Evolutionary conservation across 1,139 yeast genomes (phyloP).

Genomic region (Suhomyces ambrosiae): DNA sequence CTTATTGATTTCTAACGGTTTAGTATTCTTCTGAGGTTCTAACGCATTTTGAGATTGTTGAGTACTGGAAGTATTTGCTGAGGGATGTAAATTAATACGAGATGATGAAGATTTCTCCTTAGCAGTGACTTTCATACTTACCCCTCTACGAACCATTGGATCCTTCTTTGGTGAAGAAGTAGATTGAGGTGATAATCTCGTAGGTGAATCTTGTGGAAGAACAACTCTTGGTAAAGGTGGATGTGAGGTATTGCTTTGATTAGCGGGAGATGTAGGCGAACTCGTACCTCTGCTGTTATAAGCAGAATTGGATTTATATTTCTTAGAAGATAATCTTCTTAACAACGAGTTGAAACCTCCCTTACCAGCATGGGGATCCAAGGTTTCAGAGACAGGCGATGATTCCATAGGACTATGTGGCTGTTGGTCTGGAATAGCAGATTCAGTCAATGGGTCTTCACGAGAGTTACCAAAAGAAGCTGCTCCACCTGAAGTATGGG

Average conservation of each 20-base stretch:
- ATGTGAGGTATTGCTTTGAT: conserved; percentile 10
- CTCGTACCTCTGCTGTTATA: conserved; percentile 2
- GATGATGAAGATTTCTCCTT: conserved; percentile 48
- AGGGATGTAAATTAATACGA: conserved; percentile 25
- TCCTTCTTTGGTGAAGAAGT: conserved; percentile 28
- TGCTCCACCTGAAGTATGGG: conserved; percentile 54
- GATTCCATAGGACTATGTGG: conserved; percentile 34
- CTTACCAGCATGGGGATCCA: conserved; percentile 37
- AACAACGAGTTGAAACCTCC: conserved; percentile 38
- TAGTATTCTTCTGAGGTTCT: conserved; percentile 6
- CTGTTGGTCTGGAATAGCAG: conserved; percentile 36
- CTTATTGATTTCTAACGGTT: conserved; percentile 5
- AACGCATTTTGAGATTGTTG: conserved; percentile 7
- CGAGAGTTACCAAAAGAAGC: conserved; percentile 20
- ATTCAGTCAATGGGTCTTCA: conserved; percentile 13
- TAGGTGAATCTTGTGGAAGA: conserved; percentile 21
- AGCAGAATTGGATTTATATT: conserved; percentile 20
- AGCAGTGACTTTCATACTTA: conserved; percentile 63
- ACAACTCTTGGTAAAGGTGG: conserved; percentile 23
- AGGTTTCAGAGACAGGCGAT: conserved; percentile 26
- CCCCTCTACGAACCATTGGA: conserved; percentile 62
- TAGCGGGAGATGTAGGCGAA: conserved; percentile 19
- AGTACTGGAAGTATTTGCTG: conserved; percentile 19
- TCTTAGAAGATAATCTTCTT: conserved; percentile 43
- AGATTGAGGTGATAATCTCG: conserved; percentile 20